Conservation (phyloP, 768 basidiomycete species). For the Agrocybe pediades region DNA sequence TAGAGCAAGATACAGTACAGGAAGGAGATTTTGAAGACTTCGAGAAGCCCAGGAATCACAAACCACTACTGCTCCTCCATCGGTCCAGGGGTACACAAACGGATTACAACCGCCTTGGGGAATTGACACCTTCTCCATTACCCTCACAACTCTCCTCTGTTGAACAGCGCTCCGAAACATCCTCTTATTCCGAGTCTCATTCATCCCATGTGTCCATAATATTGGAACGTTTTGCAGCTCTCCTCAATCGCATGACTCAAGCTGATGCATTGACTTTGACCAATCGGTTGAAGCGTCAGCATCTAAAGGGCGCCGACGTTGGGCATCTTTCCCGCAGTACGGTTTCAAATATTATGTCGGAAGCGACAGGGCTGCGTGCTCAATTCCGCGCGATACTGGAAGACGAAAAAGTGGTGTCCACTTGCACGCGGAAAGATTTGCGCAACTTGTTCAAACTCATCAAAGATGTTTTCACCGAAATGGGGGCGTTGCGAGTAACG, state of each 20-base stretch:
- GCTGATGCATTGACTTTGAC: constrained; percentile 89
- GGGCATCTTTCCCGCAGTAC: constrained; percentile 85
- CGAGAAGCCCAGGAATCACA: constrained; percentile 40
- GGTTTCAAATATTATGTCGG: constrained; percentile 70
- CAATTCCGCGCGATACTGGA: constrained; percentile 78
- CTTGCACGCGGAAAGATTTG: constrained; percentile 79
- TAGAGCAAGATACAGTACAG: constrained; percentile 38
- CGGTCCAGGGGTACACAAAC: constrained; percentile 73
- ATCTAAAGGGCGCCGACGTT: constrained; percentile 83
- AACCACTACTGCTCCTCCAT: constrained; percentile 54
- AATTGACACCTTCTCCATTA: constrained; percentile 32
- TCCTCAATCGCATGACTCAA: constrained; percentile 60
- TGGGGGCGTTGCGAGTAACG: constrained; percentile 78
- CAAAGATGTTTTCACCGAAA: constrained; percentile 81
- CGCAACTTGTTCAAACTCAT: constrained; percentile 80
- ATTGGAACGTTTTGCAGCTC: constrained; percentile 60
- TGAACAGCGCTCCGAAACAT: constrained; percentile 74
- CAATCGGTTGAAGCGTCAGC: constrained; percentile 88
- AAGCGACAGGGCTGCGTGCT: constrained; percentile 65
- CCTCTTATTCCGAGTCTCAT: constrained; percentile 58
- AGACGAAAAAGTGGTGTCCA: constrained; percentile 64
- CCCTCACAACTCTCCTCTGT: constrained; percentile 42
- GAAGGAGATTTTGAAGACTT: constrained; percentile 30
- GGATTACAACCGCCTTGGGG: constrained; percentile 38
- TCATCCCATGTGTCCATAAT: constrained; percentile 59